Evolutionary conservation across 257 asterid genomes (phyloP), one percentile per base, ranked within the genome.

Genomic region (Solanum pennellii): DNA sequence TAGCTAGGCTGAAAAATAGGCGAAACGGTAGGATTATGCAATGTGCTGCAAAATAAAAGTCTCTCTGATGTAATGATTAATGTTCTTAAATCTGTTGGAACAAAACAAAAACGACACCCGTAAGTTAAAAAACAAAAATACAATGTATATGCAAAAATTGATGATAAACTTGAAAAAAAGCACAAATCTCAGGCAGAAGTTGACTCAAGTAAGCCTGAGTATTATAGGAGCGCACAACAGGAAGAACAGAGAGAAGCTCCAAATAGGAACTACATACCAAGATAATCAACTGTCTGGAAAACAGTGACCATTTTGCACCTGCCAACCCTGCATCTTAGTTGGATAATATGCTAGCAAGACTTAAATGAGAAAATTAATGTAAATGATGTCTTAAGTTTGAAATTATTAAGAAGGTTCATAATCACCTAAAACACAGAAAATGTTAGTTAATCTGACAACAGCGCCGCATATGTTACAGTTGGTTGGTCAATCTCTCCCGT

Each of bases 381-480:
- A 59, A 59, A 82, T 18, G 9, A 27, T 18, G 49, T 29, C 45
- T 27, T 11, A 29, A 82, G 59, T 49, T n/a, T 42, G 25, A 74
- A 16, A 47, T 68, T 56, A 21, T 44, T 44, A 42, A 68, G 80
- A 44, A 29, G 76, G 45, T 85, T 11, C 27, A 85, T 82, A 25
- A 85, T 59, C 66, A 65, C 62, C 62, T 27, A 85, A 68, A 85
- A 85, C 82, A 68, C 39, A 68, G 42, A 27, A 42, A 25, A 84
- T 47, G 76, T 37, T 65, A 23, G 42, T 29, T 71, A 79, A 79
- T 79, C 84, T 8, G 41, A 79, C 66, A 80, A 80, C 85, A 47
- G 85, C 79, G 96, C 96, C 96, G 98, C 98, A 96, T 93, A 96
- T 94, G 94, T 91, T 94, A 94, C 98, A 94, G 89, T 93, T 91